Evolutionary conservation across 495 filamentous ascomycete species (phyloP).

Genomic region (Cryomyces minteri): DNA sequence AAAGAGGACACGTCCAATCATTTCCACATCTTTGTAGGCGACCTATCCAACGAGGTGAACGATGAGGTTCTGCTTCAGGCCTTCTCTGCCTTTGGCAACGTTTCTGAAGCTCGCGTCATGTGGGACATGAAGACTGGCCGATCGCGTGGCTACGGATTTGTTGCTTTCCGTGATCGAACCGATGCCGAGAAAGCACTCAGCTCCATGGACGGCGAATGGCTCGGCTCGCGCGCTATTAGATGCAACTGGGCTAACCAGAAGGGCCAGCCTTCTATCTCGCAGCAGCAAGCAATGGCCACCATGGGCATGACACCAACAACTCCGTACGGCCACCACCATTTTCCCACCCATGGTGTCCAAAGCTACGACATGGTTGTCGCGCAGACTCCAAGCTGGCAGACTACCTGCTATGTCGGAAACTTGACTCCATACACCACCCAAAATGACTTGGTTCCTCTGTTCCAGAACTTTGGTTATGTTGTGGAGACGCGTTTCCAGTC

Average conservation of each 20-base stretch:
- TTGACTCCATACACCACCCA: slow-evolving; percentile 95
- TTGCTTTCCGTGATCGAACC: slow-evolving; percentile 84
- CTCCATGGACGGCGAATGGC: slow-evolving; percentile 99
- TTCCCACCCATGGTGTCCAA: slow-evolving; percentile 89
- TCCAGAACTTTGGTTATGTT: slow-evolving; percentile 97
- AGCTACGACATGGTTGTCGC: slow-evolving; percentile 95
- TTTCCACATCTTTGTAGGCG: slow-evolving; percentile 98
- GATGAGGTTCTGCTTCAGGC: slow-evolving; percentile 90
- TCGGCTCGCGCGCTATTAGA: slow-evolving; percentile 92
- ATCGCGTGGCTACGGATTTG: slow-evolving; percentile 93
- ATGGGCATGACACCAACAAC: slow-evolving; percentile 99
- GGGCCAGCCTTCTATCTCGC: slow-evolving; percentile 92
- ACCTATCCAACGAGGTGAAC: slow-evolving; percentile 97
- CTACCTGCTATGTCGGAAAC: slow-evolving; percentile 96
- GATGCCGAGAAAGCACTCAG: slow-evolving; percentile 94
- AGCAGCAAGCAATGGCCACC: slow-evolving; percentile 89
- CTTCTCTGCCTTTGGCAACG: slow-evolving; percentile 88
- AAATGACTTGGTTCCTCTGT: slow-evolving; percentile 85
- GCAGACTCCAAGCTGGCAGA: slow-evolving; percentile 98
- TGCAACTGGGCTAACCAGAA: slow-evolving; percentile 99
- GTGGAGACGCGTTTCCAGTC: slow-evolving; percentile 95
- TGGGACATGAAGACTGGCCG: slow-evolving; percentile 99
- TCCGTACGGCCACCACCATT: slow-evolving; percentile 92
- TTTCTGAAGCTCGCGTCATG: slow-evolving; percentile 99
- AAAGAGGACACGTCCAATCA: slow-evolving; percentile 98